phyloP scores from a whole-genome alignment of 2,329 filamentous ascomycete genomes.

The Claviceps humidiphila region DNA sequence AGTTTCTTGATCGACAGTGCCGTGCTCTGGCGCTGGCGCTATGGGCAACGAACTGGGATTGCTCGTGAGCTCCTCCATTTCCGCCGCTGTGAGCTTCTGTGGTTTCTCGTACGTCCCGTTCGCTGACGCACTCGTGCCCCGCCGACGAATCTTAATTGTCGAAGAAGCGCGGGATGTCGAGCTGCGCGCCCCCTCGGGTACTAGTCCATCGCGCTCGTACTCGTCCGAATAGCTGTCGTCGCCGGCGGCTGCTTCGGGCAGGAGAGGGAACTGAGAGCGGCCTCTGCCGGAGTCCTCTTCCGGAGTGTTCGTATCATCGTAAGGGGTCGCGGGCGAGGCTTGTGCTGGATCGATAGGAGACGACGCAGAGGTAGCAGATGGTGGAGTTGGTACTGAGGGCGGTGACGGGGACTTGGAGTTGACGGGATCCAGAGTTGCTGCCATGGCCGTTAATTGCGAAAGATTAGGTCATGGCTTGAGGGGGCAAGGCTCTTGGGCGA shows the following conservation, averaged over 20 bases:
- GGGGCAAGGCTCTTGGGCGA: background rate
- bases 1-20: constrained; percentile 18
- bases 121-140: constrained; percentile 18
- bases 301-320: constrained; percentile 19
- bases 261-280: constrained; percentile 4
- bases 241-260: background rate
- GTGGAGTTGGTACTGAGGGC: constrained; percentile 4
- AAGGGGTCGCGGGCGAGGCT: constrained; percentile 11
- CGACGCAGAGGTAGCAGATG: background rate
- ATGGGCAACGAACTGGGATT: constrained; percentile 46
- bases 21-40: constrained; percentile 24
- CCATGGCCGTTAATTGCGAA: constrained; percentile 9
- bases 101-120: constrained; percentile 28
- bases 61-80: constrained; percentile 44
- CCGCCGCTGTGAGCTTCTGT: constrained; percentile 41
- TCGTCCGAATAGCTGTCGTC: background rate
- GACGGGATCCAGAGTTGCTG: constrained; percentile 13
- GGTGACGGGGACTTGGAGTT: constrained; percentile 8
- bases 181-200: background rate
- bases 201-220: background rate
- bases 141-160: constrained; percentile 7
- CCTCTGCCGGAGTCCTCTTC: constrained; percentile 13
- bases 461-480: constrained; percentile 1
- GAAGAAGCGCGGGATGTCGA: background rate
- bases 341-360: background rate